These are phyloP conservation scores for Physcia stellaris DNA, from an alignment of 495 filamentous ascomycete species.

Conservation along the genomic window DNA sequence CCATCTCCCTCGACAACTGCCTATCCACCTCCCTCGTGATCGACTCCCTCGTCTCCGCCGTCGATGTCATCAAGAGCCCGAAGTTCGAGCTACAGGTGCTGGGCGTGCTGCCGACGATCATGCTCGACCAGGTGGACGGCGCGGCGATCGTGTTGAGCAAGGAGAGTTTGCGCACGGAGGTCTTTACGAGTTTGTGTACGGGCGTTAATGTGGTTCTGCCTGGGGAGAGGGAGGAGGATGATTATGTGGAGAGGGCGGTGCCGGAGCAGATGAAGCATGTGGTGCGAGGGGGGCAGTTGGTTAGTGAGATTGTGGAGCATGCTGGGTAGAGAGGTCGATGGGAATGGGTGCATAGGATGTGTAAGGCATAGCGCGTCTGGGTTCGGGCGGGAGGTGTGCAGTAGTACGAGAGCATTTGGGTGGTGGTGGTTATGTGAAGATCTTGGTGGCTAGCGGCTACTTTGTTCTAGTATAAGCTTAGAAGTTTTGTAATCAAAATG, in stretches of 20 bases:
- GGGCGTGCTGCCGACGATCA: constrained; percentile 67
- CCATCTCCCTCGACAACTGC: constrained; percentile 85
- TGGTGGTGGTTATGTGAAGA: too few species aligned
- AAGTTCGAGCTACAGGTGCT: constrained; percentile 87
- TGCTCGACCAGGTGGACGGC: constrained; percentile 88
- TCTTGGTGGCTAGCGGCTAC: too few species aligned
- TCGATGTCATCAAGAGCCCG: constrained; percentile 87
- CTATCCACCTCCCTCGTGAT: constrained; percentile 70
- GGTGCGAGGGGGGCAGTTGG: constrained; percentile 57
- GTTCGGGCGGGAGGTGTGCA: too few species aligned
- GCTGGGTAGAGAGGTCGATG: constrained; percentile 39
- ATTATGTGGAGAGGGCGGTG: constrained; percentile 72
- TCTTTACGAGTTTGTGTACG: constrained; percentile 77
- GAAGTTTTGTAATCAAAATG: too few species aligned
- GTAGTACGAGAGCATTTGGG: too few species aligned
- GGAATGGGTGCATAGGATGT: background rate
- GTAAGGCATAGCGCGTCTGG: too few species aligned
- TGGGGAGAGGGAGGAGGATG: constrained; percentile 44
- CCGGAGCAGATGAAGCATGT: constrained; percentile 84
- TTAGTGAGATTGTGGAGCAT: constrained; percentile 84
- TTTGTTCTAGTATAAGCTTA: too few species aligned
- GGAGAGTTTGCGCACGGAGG: constrained; percentile 60
- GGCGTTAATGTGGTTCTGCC: constrained; percentile 77
- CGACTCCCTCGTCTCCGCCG: constrained; percentile 75
- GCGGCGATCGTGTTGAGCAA: constrained; percentile 73